Evolutionary conservation across 106 monocot species (phyloP).

Genomic region (Allium sativum): DNA sequence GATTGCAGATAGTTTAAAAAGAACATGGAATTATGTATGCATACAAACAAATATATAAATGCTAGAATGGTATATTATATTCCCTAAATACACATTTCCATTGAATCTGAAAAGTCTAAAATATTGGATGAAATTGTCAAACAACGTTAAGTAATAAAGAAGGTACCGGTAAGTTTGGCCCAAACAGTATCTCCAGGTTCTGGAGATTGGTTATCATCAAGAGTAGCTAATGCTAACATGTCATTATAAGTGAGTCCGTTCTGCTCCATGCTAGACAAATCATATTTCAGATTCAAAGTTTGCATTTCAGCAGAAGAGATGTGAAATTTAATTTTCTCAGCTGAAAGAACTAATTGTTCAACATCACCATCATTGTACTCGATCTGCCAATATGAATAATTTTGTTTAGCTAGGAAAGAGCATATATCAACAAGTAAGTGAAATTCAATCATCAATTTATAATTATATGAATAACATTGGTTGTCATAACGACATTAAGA

Average conservation of each 20-base stretch:
- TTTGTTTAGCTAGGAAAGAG: too few relatives aligned
- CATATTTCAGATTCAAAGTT: constrained; percentile 45
- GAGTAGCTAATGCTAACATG: constrained; percentile 75
- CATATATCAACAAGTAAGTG: too few relatives aligned
- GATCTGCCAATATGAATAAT: constrained; percentile 33
- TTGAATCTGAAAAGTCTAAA: too few relatives aligned
- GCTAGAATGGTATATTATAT: neutral
- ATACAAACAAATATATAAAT: neutral
- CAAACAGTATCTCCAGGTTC: constrained; percentile 86
- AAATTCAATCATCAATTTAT: too few relatives aligned
- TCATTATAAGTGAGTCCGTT: constrained; percentile 54
- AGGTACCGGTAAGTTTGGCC: constrained; percentile 88
- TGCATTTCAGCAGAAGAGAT: constrained; percentile 53
- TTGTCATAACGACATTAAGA: too few relatives aligned
- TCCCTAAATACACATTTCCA: too few relatives aligned
- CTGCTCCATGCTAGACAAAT: constrained; percentile 32
- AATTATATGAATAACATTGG: too few relatives aligned
- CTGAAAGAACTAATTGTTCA: constrained; percentile 39
- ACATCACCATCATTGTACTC: constrained; percentile 76
- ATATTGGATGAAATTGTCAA: too few relatives aligned
- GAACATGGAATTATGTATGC: neutral
- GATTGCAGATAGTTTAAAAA: neutral
- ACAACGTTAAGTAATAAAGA: neutral
- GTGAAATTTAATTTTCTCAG: constrained; percentile 74
- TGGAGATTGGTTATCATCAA: constrained; percentile 56